Conservation (phyloP, 116 monocot genomes). For the Posidonia oceanica region DNA sequence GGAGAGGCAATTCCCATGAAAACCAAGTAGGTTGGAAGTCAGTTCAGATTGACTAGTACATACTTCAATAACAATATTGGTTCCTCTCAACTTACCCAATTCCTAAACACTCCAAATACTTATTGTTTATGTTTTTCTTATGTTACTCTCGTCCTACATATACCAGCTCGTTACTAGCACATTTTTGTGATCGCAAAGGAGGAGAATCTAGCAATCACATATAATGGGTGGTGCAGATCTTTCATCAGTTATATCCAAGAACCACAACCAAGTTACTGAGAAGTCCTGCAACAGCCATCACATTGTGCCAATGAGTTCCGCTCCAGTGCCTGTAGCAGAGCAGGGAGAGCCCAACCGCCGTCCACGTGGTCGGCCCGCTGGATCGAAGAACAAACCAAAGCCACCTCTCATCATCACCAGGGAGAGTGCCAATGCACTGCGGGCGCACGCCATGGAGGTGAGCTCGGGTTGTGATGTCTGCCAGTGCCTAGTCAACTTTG, state of each 20-base stretch:
- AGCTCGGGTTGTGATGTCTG: conserved; percentile 21
- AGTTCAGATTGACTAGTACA: conserved; percentile 7
- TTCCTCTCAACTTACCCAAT: conserved; percentile 12
- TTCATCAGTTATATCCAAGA: background rate
- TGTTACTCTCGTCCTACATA: conserved; percentile 4
- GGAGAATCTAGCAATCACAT: too few species aligned
- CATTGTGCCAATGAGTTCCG: conserved; percentile 1
- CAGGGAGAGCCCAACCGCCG: conserved; percentile 10
- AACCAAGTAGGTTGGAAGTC: conserved; percentile 10
- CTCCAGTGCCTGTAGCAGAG: background rate
- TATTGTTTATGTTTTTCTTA: background rate
- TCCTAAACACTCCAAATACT: conserved; percentile 7
- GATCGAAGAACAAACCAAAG: conserved; percentile 40
- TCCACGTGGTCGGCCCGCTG: conserved; percentile 19
- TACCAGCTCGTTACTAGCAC: background rate
- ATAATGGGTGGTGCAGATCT: conserved; percentile 11
- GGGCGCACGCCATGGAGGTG: conserved; percentile 34
- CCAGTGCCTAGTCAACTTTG: conserved; percentile 24
- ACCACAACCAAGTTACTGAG: background rate
- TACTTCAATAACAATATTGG: conserved; percentile 3
- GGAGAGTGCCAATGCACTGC: conserved; percentile 25
- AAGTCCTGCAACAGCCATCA: conserved; percentile 2
- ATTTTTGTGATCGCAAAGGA: too few species aligned
- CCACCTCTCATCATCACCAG: conserved; percentile 29
- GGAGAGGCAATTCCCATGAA: conserved; percentile 21